Base-by-base conservation (phyloP, 1,284 basidiomycete genomes). In the Taiwanofungus camphoratus region DNA sequence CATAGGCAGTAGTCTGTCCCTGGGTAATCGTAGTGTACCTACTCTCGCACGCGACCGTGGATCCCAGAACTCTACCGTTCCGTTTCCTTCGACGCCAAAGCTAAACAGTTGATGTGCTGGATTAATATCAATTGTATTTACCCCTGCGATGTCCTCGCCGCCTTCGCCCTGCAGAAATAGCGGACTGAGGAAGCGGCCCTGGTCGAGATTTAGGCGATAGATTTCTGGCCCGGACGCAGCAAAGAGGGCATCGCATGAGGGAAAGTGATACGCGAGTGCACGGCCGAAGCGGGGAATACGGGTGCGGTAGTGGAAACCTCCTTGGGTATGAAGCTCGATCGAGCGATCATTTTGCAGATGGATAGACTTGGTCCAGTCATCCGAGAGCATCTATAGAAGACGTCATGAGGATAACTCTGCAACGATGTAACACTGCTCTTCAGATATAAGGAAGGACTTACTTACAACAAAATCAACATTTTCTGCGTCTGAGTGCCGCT, bases 351-450 rank as follows among this genome's bases (percentile, higher is more conserved):
- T 84, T 75, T 99, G 96, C 1, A 99, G 77, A 60, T 96, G 94
- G 46, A 98, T 76, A n/a, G 88, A 87, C 66, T 99, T 99, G 13
- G 95, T 99, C 96, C 96, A 99, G 70, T 99, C 96, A 60, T 92
- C 87, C 1, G 94, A 97, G 8, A 99, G 75, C 59, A 94, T 87
- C 93, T 96, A 24, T 46, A 33, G 47, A 30, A 36, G 31, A 21
- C n/a, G 5, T n/a, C 21, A 39, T 30, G 27, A 5, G 38, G 42
- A 9, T n/a, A 20, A 36, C 22, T 36, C 20, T 38, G 24, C 20
- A 27, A 30, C 40, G 7, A 44, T 18, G 37, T 54, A 48, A n/a
- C n/a, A n/a, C n/a, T n/a, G n/a, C n/a, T n/a, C n/a, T n/a, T n/a
- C n/a, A n/a, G n/a, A n/a, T n/a, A n/a, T n/a, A n/a, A n/a, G 26